Evolutionary conservation across 345 rosid species (phyloP).

Genomic region (Eucalyptus brandiana): DNA sequence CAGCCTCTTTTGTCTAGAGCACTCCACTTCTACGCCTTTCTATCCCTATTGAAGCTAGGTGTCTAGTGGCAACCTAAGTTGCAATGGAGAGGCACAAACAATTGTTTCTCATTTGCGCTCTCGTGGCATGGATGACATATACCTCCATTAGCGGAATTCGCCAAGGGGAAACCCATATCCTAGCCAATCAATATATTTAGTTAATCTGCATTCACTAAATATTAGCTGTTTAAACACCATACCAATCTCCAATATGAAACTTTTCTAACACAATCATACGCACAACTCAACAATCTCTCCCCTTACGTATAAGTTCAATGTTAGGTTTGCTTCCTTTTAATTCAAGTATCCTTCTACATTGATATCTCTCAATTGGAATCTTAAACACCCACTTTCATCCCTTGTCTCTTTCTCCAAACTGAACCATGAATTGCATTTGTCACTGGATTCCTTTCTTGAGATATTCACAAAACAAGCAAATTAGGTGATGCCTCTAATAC

Average conservation of each 20-base stretch:
- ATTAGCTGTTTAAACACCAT: accelerated
- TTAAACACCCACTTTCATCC: too few species aligned
- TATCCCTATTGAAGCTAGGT: too few species aligned
- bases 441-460: too few species aligned
- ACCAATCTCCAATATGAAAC: neutral
- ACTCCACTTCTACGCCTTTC: too few species aligned
- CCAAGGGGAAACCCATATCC: neutral
- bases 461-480: neutral
- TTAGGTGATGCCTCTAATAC: accelerated
- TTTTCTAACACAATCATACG: accelerated
- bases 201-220: accelerated
- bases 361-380: neutral
- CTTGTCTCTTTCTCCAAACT: too few species aligned
- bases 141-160: accelerated
- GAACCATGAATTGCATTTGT: too few species aligned
- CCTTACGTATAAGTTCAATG: neutral
- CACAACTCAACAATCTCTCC: neutral
- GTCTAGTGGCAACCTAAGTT: too few species aligned
- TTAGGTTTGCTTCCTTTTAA: neutral
- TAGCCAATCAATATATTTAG: too few species aligned
- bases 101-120: accelerated
- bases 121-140: neutral
- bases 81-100: too few species aligned
- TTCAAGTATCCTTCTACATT: too few species aligned
- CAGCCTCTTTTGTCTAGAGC: neutral